Evolutionary conservation across 768 basidiomycete species (phyloP).

Genomic region (Gymnopilus dilepis): DNA sequence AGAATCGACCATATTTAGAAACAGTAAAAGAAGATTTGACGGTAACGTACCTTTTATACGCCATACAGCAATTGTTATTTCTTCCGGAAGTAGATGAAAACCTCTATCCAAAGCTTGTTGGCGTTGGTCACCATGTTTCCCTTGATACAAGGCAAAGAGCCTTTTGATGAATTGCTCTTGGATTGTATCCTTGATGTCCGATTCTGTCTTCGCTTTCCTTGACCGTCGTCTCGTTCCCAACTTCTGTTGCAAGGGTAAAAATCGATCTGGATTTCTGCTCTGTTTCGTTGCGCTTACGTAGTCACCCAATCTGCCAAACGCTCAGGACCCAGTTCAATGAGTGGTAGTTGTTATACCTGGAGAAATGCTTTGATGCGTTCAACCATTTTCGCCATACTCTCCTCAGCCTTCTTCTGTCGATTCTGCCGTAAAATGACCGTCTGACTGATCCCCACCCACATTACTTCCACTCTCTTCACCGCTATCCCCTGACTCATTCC

Average conservation of each 20-base stretch:
- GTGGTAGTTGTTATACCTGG: constrained; percentile 24
- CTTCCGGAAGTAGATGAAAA: constrained; percentile 1
- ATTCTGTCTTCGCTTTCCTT: constrained; percentile 27
- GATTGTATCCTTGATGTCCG: constrained; percentile 41
- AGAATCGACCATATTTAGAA: constrained; percentile 41
- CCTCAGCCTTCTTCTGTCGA: not conserved
- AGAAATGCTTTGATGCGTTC: constrained; percentile 29
- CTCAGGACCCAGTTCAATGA: not conserved
- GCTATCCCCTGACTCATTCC: not conserved
- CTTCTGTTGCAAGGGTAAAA: constrained; percentile 4
- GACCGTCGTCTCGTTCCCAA: constrained; percentile 23
- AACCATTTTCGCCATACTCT: constrained; percentile 18
- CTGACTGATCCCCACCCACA: not conserved
- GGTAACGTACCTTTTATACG: constrained; percentile 23
- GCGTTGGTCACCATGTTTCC: not conserved
- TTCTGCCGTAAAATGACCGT: not conserved
- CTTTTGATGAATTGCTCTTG: constrained; percentile 32
- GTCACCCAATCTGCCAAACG: constrained; percentile 17
- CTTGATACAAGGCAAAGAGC: constrained; percentile 25
- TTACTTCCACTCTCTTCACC: not conserved
- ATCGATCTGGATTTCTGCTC: not conserved
- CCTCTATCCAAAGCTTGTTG: constrained; percentile 10
- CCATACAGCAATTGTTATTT: constrained; percentile 41
- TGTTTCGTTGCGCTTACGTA: constrained; percentile 25
- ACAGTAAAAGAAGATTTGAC: not conserved